These are phyloP conservation scores for Mallotus japonicus DNA, from an alignment of 441 rosid genomes.

Conservation along the genomic window DNA sequence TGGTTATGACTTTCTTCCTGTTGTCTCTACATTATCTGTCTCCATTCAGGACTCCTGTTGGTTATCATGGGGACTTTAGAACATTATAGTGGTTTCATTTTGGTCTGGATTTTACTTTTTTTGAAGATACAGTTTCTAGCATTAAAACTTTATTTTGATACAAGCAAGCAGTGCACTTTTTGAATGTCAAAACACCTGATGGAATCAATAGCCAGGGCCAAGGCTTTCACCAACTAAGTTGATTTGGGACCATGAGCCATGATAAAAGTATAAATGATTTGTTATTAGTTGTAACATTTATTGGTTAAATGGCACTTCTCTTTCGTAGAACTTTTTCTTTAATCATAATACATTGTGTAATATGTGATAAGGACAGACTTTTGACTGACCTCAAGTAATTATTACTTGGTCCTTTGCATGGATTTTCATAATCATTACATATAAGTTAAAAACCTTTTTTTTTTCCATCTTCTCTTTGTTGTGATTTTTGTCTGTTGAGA, in stretches of 20 bases:
- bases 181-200: neutral
- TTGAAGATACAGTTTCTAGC: no score
- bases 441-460: conserved; percentile 4
- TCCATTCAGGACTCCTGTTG: neutral
- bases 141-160: neutral
- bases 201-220: neutral
- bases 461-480: conserved; percentile 7
- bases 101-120: neutral
- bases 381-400: neutral
- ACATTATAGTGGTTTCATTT: neutral
- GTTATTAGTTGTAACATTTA: neutral
- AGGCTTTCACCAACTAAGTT: neutral
- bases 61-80: neutral
- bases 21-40: neutral
- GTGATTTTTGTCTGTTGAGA: conserved; percentile 9
- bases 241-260: neutral
- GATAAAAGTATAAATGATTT: neutral
- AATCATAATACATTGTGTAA: neutral
- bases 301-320: neutral
- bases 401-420: conserved; percentile 15
- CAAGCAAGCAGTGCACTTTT: neutral
- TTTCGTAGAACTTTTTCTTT: neutral
- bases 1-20: neutral
- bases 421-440: neutral
- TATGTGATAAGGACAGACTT: neutral